Evolutionary conservation across 139 green algal species (phyloP), one percentile per base, ranked within the genome.

Genomic region (Gonium pectorale): DNA sequence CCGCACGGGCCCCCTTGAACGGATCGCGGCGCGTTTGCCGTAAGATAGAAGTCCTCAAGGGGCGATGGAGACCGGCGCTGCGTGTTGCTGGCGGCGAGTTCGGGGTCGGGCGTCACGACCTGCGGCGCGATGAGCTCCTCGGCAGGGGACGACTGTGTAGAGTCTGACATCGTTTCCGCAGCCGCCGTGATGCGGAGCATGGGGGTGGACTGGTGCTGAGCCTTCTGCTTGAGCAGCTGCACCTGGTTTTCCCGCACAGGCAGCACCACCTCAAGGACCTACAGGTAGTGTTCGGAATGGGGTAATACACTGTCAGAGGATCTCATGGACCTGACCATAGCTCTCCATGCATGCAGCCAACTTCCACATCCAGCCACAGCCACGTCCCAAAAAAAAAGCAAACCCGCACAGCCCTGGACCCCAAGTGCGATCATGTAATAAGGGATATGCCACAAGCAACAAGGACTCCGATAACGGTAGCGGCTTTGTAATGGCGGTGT

Each of bases 231-330:
- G 1, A 60, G 43, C 0, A 46, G 3, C 3, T 60, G 59, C 1
- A 71, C 6, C 38, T 71, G 75, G n/a, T 46, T 40, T 13, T 82
- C 75, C 6, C 75, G 40, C 33, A 82, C 38, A 5, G 75, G 75
- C n/a, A 82, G 75, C 15, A 82, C 41, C 13, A 37, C n/a, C 59
- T 82, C 75, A 1, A 82, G 56, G 7, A 81, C 54, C 74, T 81
- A 38, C 72, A 40, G 2, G 15, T 13, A 5, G 1, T 49, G 35
- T 5, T 19, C 3, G 64, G 11, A 21, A 46, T 21, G 21, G 46
- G 38, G 8, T 21, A 19, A 46, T 46, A 26, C n/a, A 3, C 5
- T 46, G 37, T 17, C 31, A 71, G 37, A 35, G 37, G 3, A 3
- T 69, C n/a, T 69, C 24, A 69, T 69, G 62, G 62, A 33, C 9